Evolutionary conservation across 768 basidiomycete species (phyloP), one percentile per base, ranked within the genome.

Genomic region (Pleurotus giganteus): DNA sequence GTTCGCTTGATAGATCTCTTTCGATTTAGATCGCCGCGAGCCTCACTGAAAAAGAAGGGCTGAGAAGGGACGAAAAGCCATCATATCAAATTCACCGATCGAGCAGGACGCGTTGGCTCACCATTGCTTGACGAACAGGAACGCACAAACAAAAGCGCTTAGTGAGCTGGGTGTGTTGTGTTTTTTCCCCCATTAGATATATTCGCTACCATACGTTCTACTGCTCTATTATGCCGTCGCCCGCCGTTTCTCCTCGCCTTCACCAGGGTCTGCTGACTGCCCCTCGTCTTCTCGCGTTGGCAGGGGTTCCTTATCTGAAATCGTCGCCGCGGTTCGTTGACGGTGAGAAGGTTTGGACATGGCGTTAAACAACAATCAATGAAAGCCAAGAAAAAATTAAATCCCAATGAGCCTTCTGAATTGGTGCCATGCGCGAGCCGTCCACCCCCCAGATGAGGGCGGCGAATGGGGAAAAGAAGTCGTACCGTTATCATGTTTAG

Each of bases 401-500:
- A 80, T 73, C 61, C 85, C 81, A 74, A 81, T 85, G 70, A 88
- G 81, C 70, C 73, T 75, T 79, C 84, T 84, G 64, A 90, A 71
- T 71, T 73, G 79, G 71, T 82, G 75, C 84, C 82, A 84, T 60
- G 76, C 73, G 68, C 84, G 82, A 80, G 83, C 83, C 69, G 84
- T 71, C 88, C 87, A 88, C 63, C 80, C 79, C 73, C 78, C 80
- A 64, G 76, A 74, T 66, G 80, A 70, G 57, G 84, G 73, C 68
- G 80, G 71, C 66, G 78, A 64, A 73, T 74, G 74, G 75, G 75
- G 72, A 74, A 86, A 88, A 76, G 79, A 78, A 72, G 65, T 73
- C 89, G 83, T 88, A 91, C 90, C 90, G 69, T 90, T 86, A 68
- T 84, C 75, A 72, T 67, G 62, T 55, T 65, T 50, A 36, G 45